Base-by-base conservation (phyloP, 225 moss, liverwort and hornwort species). In the Bryoerythrophyllum caledonicum region DNA sequence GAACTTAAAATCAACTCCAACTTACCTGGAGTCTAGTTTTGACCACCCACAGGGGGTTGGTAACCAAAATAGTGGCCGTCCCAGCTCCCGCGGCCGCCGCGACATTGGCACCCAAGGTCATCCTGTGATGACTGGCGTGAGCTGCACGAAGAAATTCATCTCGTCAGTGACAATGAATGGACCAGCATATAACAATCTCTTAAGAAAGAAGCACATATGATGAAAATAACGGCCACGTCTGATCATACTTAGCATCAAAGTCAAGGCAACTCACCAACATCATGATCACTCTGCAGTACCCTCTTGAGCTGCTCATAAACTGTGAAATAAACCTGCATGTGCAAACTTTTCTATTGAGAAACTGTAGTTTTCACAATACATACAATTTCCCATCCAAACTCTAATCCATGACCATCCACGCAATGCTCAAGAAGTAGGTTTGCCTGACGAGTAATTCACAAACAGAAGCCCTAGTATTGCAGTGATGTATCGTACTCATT, bases 21-120 rank as follows among this genome's bases (percentile, higher is more conserved):
- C 77, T 63, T 60, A 86, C 97, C 90, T 97, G 97, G 67, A 97
- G 51, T 44, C 97, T 84, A 52, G 97, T 97, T 78, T 97, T 97
- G 23, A 97, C 97, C 77, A 97, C 97, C 97, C 97, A 97, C 61
- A 97, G 78, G 10, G 94, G 97, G 63, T 97, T 97, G 10, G 97
- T 97, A 52, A 82, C 94, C 82, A 97, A 70, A 82, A 89, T 94
- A 70, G 97, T 97, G 56, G 94, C 92, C 79, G 94, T 89, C 51
- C 97, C 94, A 77, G 97, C 97, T 71, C 97, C 97, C 30, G 91
- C 97, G 65, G 97, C 97, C 2, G 97, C 97, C 64, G 89, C 79
- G 21, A 93, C 90, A 78, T 90, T 93, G 61, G 90, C 83, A 78
- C 86, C 87, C 57, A 90, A 82, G 59, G 97, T 80, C 84, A 97